phyloP scores from a whole-genome alignment of 495 filamentous ascomycete genomes.

The Neurospora africana region DNA sequence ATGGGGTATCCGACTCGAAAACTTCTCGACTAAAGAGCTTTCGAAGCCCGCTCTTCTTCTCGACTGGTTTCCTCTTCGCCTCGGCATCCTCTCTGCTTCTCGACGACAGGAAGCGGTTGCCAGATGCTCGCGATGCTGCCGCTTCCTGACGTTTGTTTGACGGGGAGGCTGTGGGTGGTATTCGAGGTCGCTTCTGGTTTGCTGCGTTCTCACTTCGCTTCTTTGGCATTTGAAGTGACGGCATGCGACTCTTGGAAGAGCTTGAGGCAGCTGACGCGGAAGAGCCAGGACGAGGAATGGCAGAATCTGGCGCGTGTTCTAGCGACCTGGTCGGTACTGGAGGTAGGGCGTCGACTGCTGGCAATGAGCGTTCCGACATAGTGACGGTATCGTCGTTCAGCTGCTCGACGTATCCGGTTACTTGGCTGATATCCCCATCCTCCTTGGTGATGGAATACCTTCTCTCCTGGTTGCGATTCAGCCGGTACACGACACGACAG shows the following conservation, averaged over 20 bases:
- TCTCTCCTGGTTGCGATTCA: slow-evolving; percentile 27
- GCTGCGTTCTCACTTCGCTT: slow-evolving; percentile 21
- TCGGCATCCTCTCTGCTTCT: slow-evolving; percentile 13
- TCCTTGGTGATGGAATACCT: slow-evolving; percentile 26
- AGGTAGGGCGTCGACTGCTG: not conserved
- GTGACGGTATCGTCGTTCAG: slow-evolving; percentile 10
- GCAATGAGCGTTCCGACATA: not conserved
- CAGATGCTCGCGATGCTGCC: slow-evolving; percentile 10
- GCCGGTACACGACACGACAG: slow-evolving; percentile 19
- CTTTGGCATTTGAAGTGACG: slow-evolving; percentile 4
- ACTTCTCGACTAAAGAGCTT: slow-evolving; percentile 22
- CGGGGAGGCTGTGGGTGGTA: slow-evolving; percentile 17
- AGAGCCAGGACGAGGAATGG: slow-evolving; percentile 5
- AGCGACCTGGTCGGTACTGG: slow-evolving; percentile 17
- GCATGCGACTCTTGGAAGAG: slow-evolving; percentile 8
- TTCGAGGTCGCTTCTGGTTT: slow-evolving; percentile 35
- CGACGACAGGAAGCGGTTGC: slow-evolving; percentile 15
- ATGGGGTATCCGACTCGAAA: slow-evolving; percentile 15
- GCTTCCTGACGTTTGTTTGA: slow-evolving; percentile 11
- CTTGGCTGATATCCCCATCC: slow-evolving; percentile 21
- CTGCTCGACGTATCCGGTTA: slow-evolving; percentile 16
- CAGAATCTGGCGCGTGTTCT: not conserved
- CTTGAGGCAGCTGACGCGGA: slow-evolving; percentile 6
- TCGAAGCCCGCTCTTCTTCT: slow-evolving; percentile 25
- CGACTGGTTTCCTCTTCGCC: slow-evolving; percentile 6